Evolutionary conservation across 306 rosid species (phyloP), one percentile per base, ranked within the genome.

Genomic region (Ammopiptanthus mongolicus): DNA sequence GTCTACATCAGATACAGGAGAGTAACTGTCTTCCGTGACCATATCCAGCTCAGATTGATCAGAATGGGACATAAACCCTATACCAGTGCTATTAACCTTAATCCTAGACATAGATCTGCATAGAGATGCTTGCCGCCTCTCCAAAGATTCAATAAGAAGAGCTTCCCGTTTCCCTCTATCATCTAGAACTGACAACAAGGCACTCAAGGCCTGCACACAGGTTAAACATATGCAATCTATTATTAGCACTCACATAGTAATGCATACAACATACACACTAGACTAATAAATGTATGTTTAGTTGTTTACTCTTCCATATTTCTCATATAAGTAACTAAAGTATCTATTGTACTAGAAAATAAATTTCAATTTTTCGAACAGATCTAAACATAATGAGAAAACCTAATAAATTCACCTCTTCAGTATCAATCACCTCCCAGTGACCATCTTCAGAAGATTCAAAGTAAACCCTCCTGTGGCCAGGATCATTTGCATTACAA

Each of bases 381-480:
- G 48, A 34, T 84, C 51, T 11, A 17, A 18, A 51, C 31, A 55
- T 17, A 23, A 86, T 41, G 19, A 69, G 44, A 64, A 74, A 81
- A 41, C 37, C 50, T 42, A 29, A 77, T 80, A 69, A 69, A 8
- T 48, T 47, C 82, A 92, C 99, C 99, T 95, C 97, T 84, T 84
- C 78, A 6, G 93, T 84, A 83, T 95, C 97, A 76, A 95, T 89
- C 86, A 95, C 92, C 82, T 90, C 89, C 99, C 99, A 95, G 75
- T 89, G 99, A 74, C 97, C 97, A 86, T 95, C 99, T 83, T 95
- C 97, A 8, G 97, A 95, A 75, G 97, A 95, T 84, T 95, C 99
- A 81, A 95, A 95, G 67, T 95, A 95, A 76, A 95, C 89, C 87
- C 99, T 92, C 86, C 92, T 81, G 71, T 95, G 99, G 78, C 99